These are phyloP conservation scores for Cocos nucifera DNA, from an alignment of 176 grass and related monocot species.

Conservation along the genomic window DNA sequence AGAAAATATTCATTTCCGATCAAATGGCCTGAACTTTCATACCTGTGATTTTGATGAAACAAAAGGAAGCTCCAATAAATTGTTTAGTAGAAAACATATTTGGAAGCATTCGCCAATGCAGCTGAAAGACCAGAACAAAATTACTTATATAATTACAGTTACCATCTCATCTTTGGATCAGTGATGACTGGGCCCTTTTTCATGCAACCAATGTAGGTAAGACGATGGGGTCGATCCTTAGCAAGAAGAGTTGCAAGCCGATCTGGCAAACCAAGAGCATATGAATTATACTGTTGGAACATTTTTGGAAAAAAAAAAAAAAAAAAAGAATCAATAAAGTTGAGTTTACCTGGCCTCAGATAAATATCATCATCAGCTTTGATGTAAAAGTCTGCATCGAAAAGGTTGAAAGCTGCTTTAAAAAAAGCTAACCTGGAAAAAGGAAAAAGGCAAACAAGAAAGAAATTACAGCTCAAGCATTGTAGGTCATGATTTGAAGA, in stretches of 20 bases:
- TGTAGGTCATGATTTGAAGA: background rate
- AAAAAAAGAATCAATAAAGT: no score
- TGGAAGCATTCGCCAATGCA: background rate
- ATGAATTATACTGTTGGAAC: background rate
- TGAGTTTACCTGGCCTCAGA: conserved; percentile 73
- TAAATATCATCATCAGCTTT: conserved; percentile 95
- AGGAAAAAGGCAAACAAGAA: background rate
- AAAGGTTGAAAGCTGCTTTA: conserved; percentile 91
- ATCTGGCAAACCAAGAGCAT: conserved; percentile 36
- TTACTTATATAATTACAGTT: background rate
- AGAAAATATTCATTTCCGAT: conserved; percentile 80
- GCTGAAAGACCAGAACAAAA: background rate
- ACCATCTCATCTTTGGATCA: conserved; percentile 94
- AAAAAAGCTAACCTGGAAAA: conserved; percentile 83
- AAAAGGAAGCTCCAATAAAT: no score
- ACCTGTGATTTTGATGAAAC: conserved; percentile 44
- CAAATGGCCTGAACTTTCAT: conserved; percentile 79
- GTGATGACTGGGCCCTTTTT: conserved; percentile 93
- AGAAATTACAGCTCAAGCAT: background rate
- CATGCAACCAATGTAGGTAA: conserved; percentile 93
- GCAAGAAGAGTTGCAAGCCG: conserved; percentile 91
- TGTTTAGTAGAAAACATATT: no score
- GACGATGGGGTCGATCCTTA: conserved; percentile 66
- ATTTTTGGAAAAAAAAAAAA: background rate
- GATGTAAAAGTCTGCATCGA: conserved; percentile 84